Evolutionary conservation across 2,329 filamentous ascomycete genomes (phyloP).

Genomic region (Pseudocercospora cruenta): DNA sequence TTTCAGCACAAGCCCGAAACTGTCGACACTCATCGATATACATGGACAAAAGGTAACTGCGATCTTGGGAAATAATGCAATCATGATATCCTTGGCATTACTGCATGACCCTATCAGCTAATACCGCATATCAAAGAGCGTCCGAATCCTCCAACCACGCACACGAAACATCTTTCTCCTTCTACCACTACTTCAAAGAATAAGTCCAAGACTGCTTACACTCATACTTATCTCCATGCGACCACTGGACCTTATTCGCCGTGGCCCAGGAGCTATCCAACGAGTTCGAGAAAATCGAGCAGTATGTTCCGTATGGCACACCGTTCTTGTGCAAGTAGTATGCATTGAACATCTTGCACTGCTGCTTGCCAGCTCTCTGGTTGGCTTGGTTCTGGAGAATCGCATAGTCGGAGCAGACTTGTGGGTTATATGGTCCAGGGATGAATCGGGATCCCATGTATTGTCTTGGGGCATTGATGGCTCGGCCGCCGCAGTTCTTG

Average conservation of each 20-base stretch:
- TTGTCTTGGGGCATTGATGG: constrained; percentile 27
- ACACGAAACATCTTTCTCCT: not conserved
- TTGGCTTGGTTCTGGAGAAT: constrained; percentile 28
- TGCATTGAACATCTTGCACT: constrained; percentile 37
- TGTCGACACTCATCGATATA: not conserved
- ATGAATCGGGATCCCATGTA: constrained; percentile 34
- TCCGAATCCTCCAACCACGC: not conserved
- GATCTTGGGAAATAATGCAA: not conserved
- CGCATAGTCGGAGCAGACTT: constrained; percentile 35
- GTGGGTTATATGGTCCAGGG: constrained; percentile 35
- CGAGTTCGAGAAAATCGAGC: constrained; percentile 28
- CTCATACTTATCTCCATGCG: constrained; percentile 28
- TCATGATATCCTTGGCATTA: not conserved
- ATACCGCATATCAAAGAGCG: not conserved
- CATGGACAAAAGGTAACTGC: not conserved
- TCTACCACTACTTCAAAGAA: constrained; percentile 4
- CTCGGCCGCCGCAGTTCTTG: constrained; percentile 25
- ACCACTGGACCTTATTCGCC: constrained; percentile 19
- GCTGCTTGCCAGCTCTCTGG: constrained; percentile 17
- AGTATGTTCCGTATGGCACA: constrained; percentile 33
- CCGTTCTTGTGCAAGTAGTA: constrained; percentile 34
- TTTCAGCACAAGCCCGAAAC: not conserved
- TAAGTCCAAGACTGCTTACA: constrained; percentile 33
- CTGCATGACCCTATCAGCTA: not conserved
- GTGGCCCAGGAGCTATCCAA: constrained; percentile 26